Base-by-base conservation (phyloP, 352 stramenopile species). In the Phytophthora citricola region DNA sequence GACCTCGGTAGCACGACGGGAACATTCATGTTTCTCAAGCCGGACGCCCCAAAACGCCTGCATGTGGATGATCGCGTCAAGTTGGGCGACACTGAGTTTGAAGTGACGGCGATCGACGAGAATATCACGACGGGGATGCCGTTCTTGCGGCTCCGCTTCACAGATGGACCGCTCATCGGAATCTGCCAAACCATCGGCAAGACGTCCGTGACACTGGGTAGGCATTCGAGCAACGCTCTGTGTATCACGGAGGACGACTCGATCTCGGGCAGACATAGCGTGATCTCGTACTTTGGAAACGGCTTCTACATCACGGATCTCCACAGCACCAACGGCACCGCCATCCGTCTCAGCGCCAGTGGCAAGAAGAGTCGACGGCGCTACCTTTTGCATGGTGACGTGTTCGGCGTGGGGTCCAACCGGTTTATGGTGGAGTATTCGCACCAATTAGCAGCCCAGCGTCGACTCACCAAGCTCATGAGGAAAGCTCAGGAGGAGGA, bases 241-340 rank as follows among this genome's bases (percentile, higher is more conserved):
- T 93, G 87, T 64, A 91, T 95, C 66, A 86, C 83, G 6, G 82
- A 93, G 56, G 87, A 95, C 68, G 76, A 81, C 63, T 92, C 85
- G 15, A 92, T 94, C 64, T 95, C 87, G 14, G 83, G 83, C 9
- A 69, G 78, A 14, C 87, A 95, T 58, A 84, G 81, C 48, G 77
- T 85, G 39, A 83, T 95, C 59, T 83, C 78, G 63, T 89, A 87
- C 59, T 73, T 90, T 36, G 81, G 73, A 54, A 87, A 90, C 52
- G 87, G 82, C 10, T 95, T 94, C 63, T 95, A 93, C 73, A 82
- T 95, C 49, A 95, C 85, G 14, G 87, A 95, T 49, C 70, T 95
- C 27, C 69, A 82, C 46, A 94, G 85, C 50, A 95, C 87, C 27
- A 95, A 95, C 53, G 87, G 87, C 58, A 94, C 85, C 29, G 87